Percentiles rank a stretch among this genome's conserved stretches.
Conservation (phyloP, 2,329 filamentous ascomycete species). For the Xylariales sp. region DNA sequence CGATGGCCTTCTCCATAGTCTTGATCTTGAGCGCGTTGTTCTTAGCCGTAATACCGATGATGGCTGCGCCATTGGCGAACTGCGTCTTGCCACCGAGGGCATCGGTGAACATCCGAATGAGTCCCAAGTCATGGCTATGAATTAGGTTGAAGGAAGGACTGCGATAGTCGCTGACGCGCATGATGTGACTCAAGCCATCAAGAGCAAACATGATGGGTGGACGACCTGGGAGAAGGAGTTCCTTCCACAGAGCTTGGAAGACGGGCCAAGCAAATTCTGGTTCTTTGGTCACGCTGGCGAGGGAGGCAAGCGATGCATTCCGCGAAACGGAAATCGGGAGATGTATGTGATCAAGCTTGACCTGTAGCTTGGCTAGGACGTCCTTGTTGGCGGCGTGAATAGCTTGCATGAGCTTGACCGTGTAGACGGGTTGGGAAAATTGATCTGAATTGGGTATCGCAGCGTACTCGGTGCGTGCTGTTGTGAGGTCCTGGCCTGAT, state of each 20-base stretch:
- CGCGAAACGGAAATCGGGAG: slow-evolving; percentile 56
- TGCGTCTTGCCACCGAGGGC: slow-evolving; percentile 57
- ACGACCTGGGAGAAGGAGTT: slow-evolving; percentile 54
- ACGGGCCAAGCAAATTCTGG: slow-evolving; percentile 74
- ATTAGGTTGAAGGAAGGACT: slow-evolving; percentile 66
- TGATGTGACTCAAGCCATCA: slow-evolving; percentile 78
- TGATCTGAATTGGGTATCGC: slow-evolving; percentile 57
- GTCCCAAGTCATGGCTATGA: slow-evolving; percentile 78
- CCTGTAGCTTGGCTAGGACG: slow-evolving; percentile 51
- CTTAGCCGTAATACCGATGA: slow-evolving; percentile 69
- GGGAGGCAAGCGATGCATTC: slow-evolving; percentile 58
- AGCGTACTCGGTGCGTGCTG: slow-evolving; percentile 75
- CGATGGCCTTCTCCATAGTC: slow-evolving; percentile 65
- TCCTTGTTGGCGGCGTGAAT: slow-evolving; percentile 67
- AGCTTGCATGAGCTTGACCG: slow-evolving; percentile 66
- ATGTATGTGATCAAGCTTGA: slow-evolving; percentile 48
- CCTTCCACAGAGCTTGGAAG: slow-evolving; percentile 75
- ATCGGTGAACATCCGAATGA: slow-evolving; percentile 71
- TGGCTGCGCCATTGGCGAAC: slow-evolving; percentile 69
- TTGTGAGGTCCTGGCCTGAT: slow-evolving; percentile 73
- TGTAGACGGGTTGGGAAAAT: slow-evolving; percentile 78
- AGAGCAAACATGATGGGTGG: slow-evolving; percentile 65
- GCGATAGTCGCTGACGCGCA: slow-evolving; percentile 73
- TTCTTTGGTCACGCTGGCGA: slow-evolving; percentile 69
- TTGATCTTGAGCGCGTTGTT: slow-evolving; percentile 64